Percentiles rank a stretch among this genome's conserved stretches.
phyloP scores from a whole-genome alignment of 176 grass and related monocot species.

The bread wheat (Triticum aestivum) region IWGSC_CS_RefSeq_v2.1 NC_057796.1:423595757-423596256 shows the following conservation, averaged over 20 bases:
- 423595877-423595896: constrained; percentile 20
- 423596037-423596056: constrained; percentile 21
- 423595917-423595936: constrained; percentile 68
- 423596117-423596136: neutral
- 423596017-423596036: neutral
- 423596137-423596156: neutral
- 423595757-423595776: constrained; percentile 1
- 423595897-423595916: constrained; percentile 78
- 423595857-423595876: neutral
- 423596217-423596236: neutral
- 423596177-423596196: neutral
- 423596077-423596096: neutral
- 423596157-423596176: neutral
- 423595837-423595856: neutral
- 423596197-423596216: neutral
- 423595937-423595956: constrained; percentile 87
- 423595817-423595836: neutral
- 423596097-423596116: neutral
- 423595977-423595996: neutral
- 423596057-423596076: neutral
- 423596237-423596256: neutral
- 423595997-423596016: neutral
- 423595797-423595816: neutral
- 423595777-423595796: neutral
- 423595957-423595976: constrained; percentile 59